These are phyloP conservation scores for Quercus gilva DNA, from an alignment of 306 rosid species.

Conservation along the genomic window DNA sequence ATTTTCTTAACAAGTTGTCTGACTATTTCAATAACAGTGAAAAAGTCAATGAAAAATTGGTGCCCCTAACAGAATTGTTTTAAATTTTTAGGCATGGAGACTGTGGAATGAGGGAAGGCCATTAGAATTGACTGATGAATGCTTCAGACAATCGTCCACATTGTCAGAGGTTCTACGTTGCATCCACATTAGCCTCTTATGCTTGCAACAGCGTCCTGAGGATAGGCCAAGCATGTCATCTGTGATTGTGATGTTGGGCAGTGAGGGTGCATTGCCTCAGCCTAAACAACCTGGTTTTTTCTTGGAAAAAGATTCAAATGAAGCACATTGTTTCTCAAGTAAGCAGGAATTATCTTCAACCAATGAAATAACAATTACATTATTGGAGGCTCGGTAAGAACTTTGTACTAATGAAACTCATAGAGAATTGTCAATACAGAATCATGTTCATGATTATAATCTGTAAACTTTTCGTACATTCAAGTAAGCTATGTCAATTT, in stretches of 20 bases:
- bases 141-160: background rate
- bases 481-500: too few relatives aligned
- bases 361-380: too few relatives aligned
- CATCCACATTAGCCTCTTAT: slow-evolving; percentile 52
- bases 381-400: too few relatives aligned
- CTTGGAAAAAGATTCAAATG: background rate
- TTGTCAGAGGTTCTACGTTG: slow-evolving; percentile 32
- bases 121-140: slow-evolving; percentile 17
- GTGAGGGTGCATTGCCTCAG: slow-evolving; percentile 34
- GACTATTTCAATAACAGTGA: too few relatives aligned
- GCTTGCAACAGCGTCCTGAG: slow-evolving; percentile 43
- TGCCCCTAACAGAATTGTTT: background rate
- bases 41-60: background rate
- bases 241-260: slow-evolving; percentile 43
- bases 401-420: too few relatives aligned
- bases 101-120: slow-evolving; percentile 24
- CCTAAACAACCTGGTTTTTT: slow-evolving; percentile 52
- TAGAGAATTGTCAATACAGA: too few relatives aligned
- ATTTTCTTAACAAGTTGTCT: too few relatives aligned
- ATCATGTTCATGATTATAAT: too few relatives aligned
- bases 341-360: background rate
- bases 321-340: slow-evolving; percentile 8
- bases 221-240: slow-evolving; percentile 57
- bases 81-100: slow-evolving; percentile 25
- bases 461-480: too few relatives aligned